Evolutionary conservation across 805 yeast species (phyloP), one percentile per base, ranked within the genome.

Genomic region (Wickerhamomyces canadensis): DNA sequence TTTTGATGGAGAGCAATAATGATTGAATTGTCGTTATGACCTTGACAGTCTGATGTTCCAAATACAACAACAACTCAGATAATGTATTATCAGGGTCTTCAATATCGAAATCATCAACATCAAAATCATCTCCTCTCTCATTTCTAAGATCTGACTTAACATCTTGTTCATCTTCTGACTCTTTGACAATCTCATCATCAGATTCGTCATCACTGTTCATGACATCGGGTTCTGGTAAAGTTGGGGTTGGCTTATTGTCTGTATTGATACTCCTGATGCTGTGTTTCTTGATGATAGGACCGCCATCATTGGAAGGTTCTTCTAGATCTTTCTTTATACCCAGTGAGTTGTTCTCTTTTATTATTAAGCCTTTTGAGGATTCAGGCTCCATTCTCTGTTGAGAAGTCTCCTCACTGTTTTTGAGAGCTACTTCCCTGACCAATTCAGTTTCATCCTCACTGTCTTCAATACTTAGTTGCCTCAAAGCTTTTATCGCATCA

Each of bases 41-140:
- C 51, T 84, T 84, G 14, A 85, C 89, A 0, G 97, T 89, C 62
- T 89, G 96, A 60, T 87, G 95, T 58, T 91, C 98, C 51, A 91
- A 69, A 57, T 88, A 91, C 21, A 80, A 68, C 51, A 89, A 74
- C 41, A 91, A 76, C 52, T 87, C 94, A 7, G 86, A 78, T 45
- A 89, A 70, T 1, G 96, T 84, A 56, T 86, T 85, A 53, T 89
- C 97, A 2, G 95, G 95, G 51, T 86, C 84, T 40, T 80, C 81
- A 36, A 84, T 80, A 60, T 85, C 87, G 60, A 84, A 86, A 24
- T 79, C 74, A 39, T 81, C 84, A 36, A 84, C 68, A 58, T 81
- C 82, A 61, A 82, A 84, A 3, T 76, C 71, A 8, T 51, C 48
- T 17, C 44, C 55, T 15, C 37, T 43, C 11, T 27, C 33, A 14